Percentiles rank a stretch among this genome's conserved stretches.
These are phyloP conservation scores for Phaeosphaeria sp. DNA, from an alignment of 2,329 filamentous ascomycete genomes.

Conservation along the genomic window DNA sequence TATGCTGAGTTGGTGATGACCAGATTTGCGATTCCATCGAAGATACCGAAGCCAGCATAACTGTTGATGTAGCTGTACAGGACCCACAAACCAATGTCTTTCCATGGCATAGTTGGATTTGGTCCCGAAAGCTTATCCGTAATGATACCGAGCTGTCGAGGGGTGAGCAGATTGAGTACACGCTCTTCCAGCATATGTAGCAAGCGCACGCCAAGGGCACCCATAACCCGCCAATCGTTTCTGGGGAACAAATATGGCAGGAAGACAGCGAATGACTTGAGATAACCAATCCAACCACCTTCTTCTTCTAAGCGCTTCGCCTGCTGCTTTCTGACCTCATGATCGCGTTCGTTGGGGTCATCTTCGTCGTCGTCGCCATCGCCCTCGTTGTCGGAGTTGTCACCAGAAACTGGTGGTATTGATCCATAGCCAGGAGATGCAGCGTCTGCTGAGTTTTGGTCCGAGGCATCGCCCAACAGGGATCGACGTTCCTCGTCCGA, in stretches of 20 bases:
- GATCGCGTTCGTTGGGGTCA: conserved; percentile 58
- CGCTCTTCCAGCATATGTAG: conserved; percentile 74
- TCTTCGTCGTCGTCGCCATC: conserved; percentile 40
- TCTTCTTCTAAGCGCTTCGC: conserved; percentile 73
- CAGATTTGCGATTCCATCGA: conserved; percentile 61
- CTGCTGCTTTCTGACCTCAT: conserved; percentile 61
- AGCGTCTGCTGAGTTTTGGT: conserved; percentile 47
- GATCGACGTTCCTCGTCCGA: conserved; percentile 66
- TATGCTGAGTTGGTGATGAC: conserved; percentile 66
- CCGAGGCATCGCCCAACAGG: conserved; percentile 58
- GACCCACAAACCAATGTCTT: conserved; percentile 60
- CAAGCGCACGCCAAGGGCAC: conserved; percentile 70
- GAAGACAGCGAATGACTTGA: conserved; percentile 76
- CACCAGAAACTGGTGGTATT: conserved; percentile 29
- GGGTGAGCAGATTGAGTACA: conserved; percentile 76
- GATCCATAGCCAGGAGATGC: conserved; percentile 45
- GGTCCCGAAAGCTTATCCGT: conserved; percentile 69
- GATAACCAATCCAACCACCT: conserved; percentile 79
- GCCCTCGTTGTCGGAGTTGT: conserved; percentile 2
- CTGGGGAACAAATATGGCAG: conserved; percentile 81
- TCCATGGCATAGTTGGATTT: conserved; percentile 57
- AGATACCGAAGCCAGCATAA: conserved; percentile 58
- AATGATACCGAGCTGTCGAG: conserved; percentile 81
- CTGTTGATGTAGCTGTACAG: conserved; percentile 57
- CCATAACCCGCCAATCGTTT: conserved; percentile 69